Evolutionary conservation across 345 rosid genomes (phyloP).

Genomic region (Trapa incisa): DNA sequence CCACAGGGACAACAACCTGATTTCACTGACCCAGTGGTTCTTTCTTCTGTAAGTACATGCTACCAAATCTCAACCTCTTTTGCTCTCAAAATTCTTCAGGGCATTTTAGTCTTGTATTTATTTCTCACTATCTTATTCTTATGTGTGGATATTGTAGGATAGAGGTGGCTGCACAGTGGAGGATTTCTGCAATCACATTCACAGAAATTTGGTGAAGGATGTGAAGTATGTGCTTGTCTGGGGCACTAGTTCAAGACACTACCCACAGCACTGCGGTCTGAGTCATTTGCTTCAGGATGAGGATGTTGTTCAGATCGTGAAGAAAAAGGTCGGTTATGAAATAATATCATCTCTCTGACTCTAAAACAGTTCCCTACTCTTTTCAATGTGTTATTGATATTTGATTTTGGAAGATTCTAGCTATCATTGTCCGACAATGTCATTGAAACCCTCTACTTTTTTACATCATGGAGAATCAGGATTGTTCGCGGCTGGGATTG

Average conservation of each 20-base stretch:
- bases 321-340: conserved; percentile 60
- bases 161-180: conserved; percentile 95
- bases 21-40: conserved; percentile 81
- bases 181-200: conserved; percentile 96
- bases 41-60: conserved; percentile 54
- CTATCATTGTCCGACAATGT: background rate
- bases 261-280: conserved; percentile 93
- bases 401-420: background rate
- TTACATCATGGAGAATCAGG: too few relatives aligned
- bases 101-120: background rate
- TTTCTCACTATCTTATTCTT: background rate
- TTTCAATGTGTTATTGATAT: background rate
- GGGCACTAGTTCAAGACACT: conserved; percentile 89
- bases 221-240: conserved; percentile 93
- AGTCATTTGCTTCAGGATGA: conserved; percentile 72
- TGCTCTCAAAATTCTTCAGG: background rate
- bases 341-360: background rate
- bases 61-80: background rate
- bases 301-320: conserved; percentile 89
- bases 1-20: conserved; percentile 99
- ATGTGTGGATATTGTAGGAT: conserved; percentile 36
- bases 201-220: conserved; percentile 89
- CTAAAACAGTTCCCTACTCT: background rate
- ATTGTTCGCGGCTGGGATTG: background rate
- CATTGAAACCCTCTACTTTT: too few relatives aligned